phyloP scores from a whole-genome alignment of 129 eudicot genomes.

The Smallanthus sonchifolius region DNA sequence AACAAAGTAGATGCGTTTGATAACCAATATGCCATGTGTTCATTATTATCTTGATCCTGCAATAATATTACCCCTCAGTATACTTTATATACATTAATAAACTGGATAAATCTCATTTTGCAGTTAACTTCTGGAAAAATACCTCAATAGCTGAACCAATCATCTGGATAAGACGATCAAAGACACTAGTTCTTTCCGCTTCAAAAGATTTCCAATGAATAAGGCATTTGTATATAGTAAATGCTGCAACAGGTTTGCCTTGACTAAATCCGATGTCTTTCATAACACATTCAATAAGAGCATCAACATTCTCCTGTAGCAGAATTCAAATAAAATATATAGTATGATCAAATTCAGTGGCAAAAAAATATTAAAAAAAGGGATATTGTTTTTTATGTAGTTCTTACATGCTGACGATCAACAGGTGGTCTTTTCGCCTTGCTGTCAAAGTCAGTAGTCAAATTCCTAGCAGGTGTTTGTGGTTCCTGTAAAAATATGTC shows the following conservation, averaged over 20 bases:
- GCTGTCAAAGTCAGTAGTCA: conserved; percentile 58
- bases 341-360: not conserved
- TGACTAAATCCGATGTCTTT: conserved; percentile 94
- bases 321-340: conserved; percentile 2
- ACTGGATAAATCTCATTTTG: conserved; percentile 2
- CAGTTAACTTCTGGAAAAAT: conserved; percentile 7
- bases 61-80: conserved; percentile 8
- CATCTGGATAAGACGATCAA: conserved; percentile 98
- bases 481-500: conserved; percentile 52
- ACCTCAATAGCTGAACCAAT: conserved; percentile 99
- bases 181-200: conserved; percentile 92
- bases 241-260: conserved; percentile 96
- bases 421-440: conserved; percentile 66
- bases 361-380: not conserved
- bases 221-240: conserved; percentile 91
- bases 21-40: conserved; percentile 41
- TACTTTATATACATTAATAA: not conserved
- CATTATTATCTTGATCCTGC: conserved; percentile 40
- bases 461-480: conserved; percentile 59
- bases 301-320: conserved; percentile 86
- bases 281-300: conserved; percentile 81
- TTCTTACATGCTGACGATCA: conserved; percentile 85
- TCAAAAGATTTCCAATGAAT: conserved; percentile 98
- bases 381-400: not conserved
- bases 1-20: conserved; percentile 38